Evolutionary conservation across 768 basidiomycete species (phyloP), one percentile per base, ranked within the genome.

Genomic region (Lyophyllum decastes): DNA sequence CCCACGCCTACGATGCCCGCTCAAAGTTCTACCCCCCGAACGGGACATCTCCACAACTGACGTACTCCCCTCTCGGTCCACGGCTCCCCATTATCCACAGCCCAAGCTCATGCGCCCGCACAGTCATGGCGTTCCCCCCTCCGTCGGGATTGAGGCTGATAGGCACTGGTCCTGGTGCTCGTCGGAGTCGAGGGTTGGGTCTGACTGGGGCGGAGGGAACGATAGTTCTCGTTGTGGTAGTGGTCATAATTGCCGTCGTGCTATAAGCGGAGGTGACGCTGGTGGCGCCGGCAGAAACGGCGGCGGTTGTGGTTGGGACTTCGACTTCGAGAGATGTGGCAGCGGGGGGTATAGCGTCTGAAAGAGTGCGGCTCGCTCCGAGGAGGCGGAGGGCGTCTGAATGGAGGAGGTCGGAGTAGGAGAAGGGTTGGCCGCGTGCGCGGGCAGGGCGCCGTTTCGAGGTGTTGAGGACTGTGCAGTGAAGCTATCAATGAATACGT

Each of bases 71-170:
- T 58, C 86, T 78, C 0, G 75, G 75, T 0, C 83, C 87, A 61
- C 78, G 78, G 61, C 88, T 88, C 0, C 89, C 87, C 89, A 90
- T 89, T 44, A 78, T 74, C 73, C 88, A 90, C 30, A 90, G 73
- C 66, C 90, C 83, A 11, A 90, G 70, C 60, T 85, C 82, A 30
- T 77, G 68, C 8, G 88, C 79, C 1, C 64, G 49, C 75, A 63
- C 56, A n/a, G n/a, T n/a, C n/a, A n/a, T n/a, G n/a, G n/a, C n/a
- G n/a, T n/a, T n/a, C n/a, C n/a, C 56, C 25, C 17, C 24, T 12
- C 5, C 5, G 9, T 47, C 25, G 85, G 76, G 75, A 19, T 4
- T 16, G n/a, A 41, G n/a, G 16, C 19, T 4, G 40, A 41, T 19
- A 11, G 40, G 7, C 5, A 41, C 40, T 5, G 40, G 40, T n/a